Conservation (phyloP, 228 moss, liverwort and hornwort species). For the Sphagnum fallax region DNA sequence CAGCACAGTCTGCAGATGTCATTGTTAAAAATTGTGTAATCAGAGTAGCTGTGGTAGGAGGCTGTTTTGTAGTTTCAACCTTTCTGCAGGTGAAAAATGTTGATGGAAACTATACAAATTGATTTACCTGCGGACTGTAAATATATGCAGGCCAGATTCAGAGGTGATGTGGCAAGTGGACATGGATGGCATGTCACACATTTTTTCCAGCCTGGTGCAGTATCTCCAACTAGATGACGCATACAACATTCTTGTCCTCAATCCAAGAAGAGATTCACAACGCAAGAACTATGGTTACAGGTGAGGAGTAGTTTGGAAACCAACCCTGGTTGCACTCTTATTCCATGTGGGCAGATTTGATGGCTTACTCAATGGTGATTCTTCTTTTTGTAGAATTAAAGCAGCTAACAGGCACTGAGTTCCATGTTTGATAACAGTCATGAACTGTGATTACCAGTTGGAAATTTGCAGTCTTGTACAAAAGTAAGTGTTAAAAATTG, state of each 20-base stretch:
- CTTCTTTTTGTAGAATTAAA: neutral
- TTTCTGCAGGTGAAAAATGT: too few species aligned
- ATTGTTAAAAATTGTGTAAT: neutral
- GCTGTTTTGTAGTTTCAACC: too few species aligned
- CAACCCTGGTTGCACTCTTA: neutral
- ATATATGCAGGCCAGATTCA: constrained; percentile 33
- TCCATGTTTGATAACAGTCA: neutral
- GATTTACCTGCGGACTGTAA: neutral
- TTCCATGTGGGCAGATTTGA: neutral
- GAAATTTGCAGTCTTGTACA: neutral
- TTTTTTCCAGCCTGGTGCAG: constrained; percentile 75
- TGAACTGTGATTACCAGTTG: neutral
- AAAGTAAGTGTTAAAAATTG: neutral
- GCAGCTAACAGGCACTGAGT: neutral
- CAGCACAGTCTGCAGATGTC: neutral
- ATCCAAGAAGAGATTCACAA: constrained; percentile 69
- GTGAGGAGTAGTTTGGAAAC: constrained; percentile 11
- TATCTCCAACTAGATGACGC: constrained; percentile 84
- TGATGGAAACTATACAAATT: too few species aligned
- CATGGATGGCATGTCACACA: constrained; percentile 68
- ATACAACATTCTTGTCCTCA: constrained; percentile 83
- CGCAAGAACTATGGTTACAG: constrained; percentile 82
- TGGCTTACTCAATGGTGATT: neutral
- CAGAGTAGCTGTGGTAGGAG: neutral
- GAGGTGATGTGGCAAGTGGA: constrained; percentile 91